Percentiles rank a stretch among this genome's conserved stretches.
Conservation (phyloP, 805 yeast genomes). For the Scheffersomyces lignosus region DNA sequence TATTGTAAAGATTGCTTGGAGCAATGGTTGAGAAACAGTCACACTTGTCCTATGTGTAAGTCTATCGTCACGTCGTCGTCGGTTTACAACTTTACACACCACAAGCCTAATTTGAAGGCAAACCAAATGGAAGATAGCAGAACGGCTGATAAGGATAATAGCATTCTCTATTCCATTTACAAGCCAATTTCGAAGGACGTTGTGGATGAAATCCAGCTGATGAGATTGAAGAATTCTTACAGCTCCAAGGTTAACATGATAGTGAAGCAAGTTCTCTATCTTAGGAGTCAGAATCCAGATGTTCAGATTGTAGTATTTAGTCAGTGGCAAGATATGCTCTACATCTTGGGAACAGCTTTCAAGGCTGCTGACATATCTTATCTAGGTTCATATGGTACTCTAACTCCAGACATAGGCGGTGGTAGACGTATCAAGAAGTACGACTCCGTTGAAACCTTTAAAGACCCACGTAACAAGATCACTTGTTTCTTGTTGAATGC, state of each 20-base stretch:
- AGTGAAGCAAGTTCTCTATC: conserved; percentile 65
- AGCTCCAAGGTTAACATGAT: conserved; percentile 90
- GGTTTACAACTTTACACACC: conserved; percentile 67
- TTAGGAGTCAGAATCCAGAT: conserved; percentile 53
- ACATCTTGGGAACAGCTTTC: conserved; percentile 65
- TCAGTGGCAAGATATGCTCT: conserved; percentile 80
- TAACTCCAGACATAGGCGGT: conserved; percentile 29
- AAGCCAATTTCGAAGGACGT: conserved; percentile 42
- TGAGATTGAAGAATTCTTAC: conserved; percentile 43
- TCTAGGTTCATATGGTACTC: conserved; percentile 53
- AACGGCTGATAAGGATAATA: conserved; percentile 7
- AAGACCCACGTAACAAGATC: conserved; percentile 52
- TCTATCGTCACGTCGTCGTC: conserved; percentile 47
- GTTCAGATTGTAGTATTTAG: conserved; percentile 87
- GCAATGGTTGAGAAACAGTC: conserved; percentile 63
- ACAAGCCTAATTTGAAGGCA: conserved; percentile 52
- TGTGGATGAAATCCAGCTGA: conserved; percentile 44
- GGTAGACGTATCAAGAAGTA: conserved; percentile 24
- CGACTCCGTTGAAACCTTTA: conserved; percentile 58
- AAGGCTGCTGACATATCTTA: conserved; percentile 54
- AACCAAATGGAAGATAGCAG: conserved; percentile 36
- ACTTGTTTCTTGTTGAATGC: conserved; percentile 88
- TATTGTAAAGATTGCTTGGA: conserved; percentile 81
- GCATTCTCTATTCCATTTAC: conserved; percentile 39
- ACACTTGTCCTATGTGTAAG: conserved; percentile 83